Evolutionary conservation across 208 protist species (phyloP).

Genomic region (Trypanosoma brucei): DNA sequence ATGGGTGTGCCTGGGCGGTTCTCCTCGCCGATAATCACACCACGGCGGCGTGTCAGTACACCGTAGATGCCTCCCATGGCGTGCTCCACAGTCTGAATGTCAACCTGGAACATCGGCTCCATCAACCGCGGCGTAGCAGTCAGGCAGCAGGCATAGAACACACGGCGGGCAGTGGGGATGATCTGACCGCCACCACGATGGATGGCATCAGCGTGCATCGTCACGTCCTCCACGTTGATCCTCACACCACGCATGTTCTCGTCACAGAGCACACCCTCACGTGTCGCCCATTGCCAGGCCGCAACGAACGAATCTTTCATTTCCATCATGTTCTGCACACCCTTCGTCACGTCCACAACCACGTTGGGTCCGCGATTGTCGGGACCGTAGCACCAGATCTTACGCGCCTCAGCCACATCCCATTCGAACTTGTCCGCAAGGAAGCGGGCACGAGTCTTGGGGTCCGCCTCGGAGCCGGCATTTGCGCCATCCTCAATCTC

Average conservation of each 20-base stretch:
- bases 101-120: conserved; percentile 97
- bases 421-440: conserved; percentile 91
- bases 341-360: conserved; percentile 96
- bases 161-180: conserved; percentile 94
- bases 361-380: conserved; percentile 96
- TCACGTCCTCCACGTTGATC: conserved; percentile 97
- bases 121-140: conserved; percentile 92
- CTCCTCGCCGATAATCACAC: conserved; percentile 95
- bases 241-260: conserved; percentile 96
- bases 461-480: conserved; percentile 86
- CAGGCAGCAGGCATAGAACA: conserved; percentile 93
- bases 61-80: conserved; percentile 96
- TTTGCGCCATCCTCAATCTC: conserved; percentile 91
- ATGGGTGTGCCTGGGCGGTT: conserved; percentile 95
- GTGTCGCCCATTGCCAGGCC: conserved; percentile 95
- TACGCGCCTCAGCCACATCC: conserved; percentile 91
- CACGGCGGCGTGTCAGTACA: conserved; percentile 94
- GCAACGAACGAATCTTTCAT: conserved; percentile 96
- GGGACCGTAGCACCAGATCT: conserved; percentile 98
- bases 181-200: conserved; percentile 98
- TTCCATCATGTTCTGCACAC: conserved; percentile 97
- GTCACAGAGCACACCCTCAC: conserved; percentile 93
- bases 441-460: conserved; percentile 86
- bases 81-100: conserved; percentile 95
- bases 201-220: conserved; percentile 98